These are phyloP conservation scores for Didymella exigua DNA, from an alignment of 2,329 filamentous ascomycete genomes.

Conservation along the genomic window DNA sequence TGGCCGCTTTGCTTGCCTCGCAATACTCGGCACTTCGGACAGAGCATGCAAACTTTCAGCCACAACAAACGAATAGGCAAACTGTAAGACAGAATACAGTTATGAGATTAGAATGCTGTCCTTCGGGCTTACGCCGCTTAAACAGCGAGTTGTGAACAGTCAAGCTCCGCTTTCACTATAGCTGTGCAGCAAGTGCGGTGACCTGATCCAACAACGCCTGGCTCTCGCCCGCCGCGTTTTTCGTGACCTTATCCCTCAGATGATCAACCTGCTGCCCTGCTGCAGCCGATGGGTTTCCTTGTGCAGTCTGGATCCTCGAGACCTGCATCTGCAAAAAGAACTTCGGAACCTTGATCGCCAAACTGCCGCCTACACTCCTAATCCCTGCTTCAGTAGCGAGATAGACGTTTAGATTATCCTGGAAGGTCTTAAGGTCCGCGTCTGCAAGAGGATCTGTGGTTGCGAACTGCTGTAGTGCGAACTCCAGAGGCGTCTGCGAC, in stretches of 20 bases:
- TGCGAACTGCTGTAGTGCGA: slow-evolving; percentile 61
- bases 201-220: slow-evolving; percentile 60
- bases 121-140: too few relatives aligned
- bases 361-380: slow-evolving; percentile 58
- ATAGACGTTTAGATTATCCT: slow-evolving; percentile 62
- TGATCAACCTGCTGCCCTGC: slow-evolving; percentile 62
- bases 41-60: too few relatives aligned
- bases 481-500: slow-evolving; percentile 56
- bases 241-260: slow-evolving; percentile 62
- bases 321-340: slow-evolving; percentile 68
- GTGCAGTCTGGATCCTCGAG: slow-evolving; percentile 63
- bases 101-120: too few relatives aligned
- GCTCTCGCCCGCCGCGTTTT: slow-evolving; percentile 59
- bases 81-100: too few relatives aligned
- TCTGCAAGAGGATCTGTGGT: slow-evolving; percentile 57
- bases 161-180: slow-evolving; percentile 20
- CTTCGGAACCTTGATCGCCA: slow-evolving; percentile 66
- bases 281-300: slow-evolving; percentile 60
- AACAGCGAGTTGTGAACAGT: too few relatives aligned
- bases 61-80: too few relatives aligned
- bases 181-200: slow-evolving; percentile 36
- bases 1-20: too few relatives aligned
- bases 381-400: slow-evolving; percentile 65
- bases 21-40: too few relatives aligned
- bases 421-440: slow-evolving; percentile 59